Percentiles rank a stretch among this genome's conserved stretches.
phyloP scores from a whole-genome alignment of 768 basidiomycete genomes.

The Dictyophora rubrovolvata region DNA sequence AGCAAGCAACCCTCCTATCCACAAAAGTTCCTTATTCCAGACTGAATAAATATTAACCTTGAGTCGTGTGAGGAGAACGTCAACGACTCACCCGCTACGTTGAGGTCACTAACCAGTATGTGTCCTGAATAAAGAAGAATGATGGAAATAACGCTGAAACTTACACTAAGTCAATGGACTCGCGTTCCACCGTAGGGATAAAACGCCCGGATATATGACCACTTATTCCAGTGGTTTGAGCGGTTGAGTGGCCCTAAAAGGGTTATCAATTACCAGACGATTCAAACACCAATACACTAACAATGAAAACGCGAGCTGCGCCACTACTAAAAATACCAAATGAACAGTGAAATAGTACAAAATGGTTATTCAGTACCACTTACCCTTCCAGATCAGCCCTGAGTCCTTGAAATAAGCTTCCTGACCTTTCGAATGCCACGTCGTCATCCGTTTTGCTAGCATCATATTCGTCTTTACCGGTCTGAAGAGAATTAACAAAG shows the following conservation, averaged over 20 bases:
- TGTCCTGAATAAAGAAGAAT: neutral
- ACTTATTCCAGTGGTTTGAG: slow-evolving; percentile 79
- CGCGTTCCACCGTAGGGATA: slow-evolving; percentile 93
- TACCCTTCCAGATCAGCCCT: slow-evolving; percentile 80
- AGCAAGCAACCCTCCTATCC: slow-evolving; percentile 72
- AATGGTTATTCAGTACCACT: slow-evolving; percentile 13
- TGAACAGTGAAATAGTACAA: neutral
- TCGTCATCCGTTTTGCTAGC: slow-evolving; percentile 60
- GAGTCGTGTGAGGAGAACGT: slow-evolving; percentile 6
- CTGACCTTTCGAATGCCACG: slow-evolving; percentile 45
- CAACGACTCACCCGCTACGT: slow-evolving; percentile 52
- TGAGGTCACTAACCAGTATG: slow-evolving; percentile 51
- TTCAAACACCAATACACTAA: slow-evolving; percentile 23
- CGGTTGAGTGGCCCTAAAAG: slow-evolving; percentile 74
- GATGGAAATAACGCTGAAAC: slow-evolving; percentile 15
- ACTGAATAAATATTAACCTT: slow-evolving; percentile 27
- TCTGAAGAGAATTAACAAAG: slow-evolving; percentile 32
- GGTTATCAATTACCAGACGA: neutral
- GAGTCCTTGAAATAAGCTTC: slow-evolving; percentile 80
- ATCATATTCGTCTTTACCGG: slow-evolving; percentile 74
- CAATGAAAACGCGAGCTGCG: slow-evolving; percentile 75
- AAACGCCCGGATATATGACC: slow-evolving; percentile 72
- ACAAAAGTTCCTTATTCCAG: slow-evolving; percentile 87
- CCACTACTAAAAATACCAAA: slow-evolving; percentile 42
- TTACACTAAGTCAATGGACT: slow-evolving; percentile 82